Percentiles rank a stretch among this genome's conserved stretches.
Conservation (phyloP, 208 protist genomes). For the Naegleria fowleri region DNA sequence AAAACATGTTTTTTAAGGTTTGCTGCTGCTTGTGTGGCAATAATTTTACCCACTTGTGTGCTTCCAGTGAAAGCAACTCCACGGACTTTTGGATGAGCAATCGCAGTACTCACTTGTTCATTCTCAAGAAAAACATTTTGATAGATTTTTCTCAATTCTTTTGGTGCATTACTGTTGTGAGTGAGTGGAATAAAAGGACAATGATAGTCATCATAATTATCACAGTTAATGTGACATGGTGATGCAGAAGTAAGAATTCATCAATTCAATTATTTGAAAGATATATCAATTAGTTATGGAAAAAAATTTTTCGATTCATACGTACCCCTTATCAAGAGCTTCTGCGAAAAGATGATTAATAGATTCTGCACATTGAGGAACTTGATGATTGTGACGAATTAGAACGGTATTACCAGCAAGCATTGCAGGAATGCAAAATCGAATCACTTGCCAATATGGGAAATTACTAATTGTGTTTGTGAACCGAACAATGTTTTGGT, state of each 20-base stretch:
- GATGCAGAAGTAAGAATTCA: no score
- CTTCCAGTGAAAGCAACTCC: constrained; percentile 82
- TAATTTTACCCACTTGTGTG: constrained; percentile 59
- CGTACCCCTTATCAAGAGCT: not conserved
- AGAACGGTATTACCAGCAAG: not conserved
- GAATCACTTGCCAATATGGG: not conserved
- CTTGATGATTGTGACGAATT: not conserved
- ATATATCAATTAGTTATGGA: no score
- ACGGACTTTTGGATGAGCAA: constrained; percentile 62
- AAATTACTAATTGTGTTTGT: not conserved
- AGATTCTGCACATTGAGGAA: not conserved
- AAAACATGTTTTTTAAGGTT: constrained; percentile 60
- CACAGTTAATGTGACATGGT: no score
- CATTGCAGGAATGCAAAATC: not conserved
- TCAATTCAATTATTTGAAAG: no score
- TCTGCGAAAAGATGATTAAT: not conserved
- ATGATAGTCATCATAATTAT: no score
- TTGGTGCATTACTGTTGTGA: not conserved
- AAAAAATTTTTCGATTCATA: no score
- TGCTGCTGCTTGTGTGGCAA: constrained; percentile 53
- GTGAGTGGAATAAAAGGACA: no score
- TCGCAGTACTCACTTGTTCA: not conserved
- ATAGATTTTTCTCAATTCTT: not conserved
- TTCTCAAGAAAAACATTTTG: not conserved
- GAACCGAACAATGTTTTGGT: no score